Base-by-base conservation (phyloP, 208 protist species). In the Leishmania lainsoni region DNA sequence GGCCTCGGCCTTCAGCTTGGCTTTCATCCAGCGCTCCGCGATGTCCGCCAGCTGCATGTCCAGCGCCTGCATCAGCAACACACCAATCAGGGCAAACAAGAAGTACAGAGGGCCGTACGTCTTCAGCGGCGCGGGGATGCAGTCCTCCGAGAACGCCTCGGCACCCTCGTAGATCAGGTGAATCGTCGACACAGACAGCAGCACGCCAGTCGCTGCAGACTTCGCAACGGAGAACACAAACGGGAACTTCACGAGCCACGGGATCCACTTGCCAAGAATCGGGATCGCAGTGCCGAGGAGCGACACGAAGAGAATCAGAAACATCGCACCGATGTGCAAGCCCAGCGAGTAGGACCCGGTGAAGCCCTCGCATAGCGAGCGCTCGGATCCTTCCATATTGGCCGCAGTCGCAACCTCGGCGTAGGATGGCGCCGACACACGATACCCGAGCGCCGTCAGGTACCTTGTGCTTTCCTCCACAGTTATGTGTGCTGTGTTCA, bases 151-250 rank as follows among this genome's bases (percentile, higher is more conserved):
- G 71, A 95, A 88, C 5, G 71, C 72, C 68, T 79, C 75, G 8
- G 76, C 72, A 52, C 77, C 79, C 51, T 93, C 86, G 77, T 91
- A 84, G 54, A 95, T 90, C 22, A 95, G 81, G 82, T 91, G 86
- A 45, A 95, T 89, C 52, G 75, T 77, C 17, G 92, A 81, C 1
- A 93, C 90, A 14, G 90, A 82, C 56, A 95, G 78, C 66, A 95
- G 75, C 35, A 95, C 92, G 26, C 92, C 92, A 16, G 90, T 93
- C 17, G 88, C 86, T 2, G 80, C 73, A 0, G 86, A 84, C 82
- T 95, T 95, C 22, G 80, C 86, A 29, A 93, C 39, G 12, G 86
- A 59, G 81, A 90, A 90, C 59, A 85, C 70, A 74, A 88, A 95
- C 29, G 89, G 85, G 80, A 89, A 85, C 5, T 81, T 52, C n/a